Evolutionary conservation across 805 yeast genomes (phyloP), one percentile per base, ranked within the genome.

Genomic region (Kazachstania africana): DNA sequence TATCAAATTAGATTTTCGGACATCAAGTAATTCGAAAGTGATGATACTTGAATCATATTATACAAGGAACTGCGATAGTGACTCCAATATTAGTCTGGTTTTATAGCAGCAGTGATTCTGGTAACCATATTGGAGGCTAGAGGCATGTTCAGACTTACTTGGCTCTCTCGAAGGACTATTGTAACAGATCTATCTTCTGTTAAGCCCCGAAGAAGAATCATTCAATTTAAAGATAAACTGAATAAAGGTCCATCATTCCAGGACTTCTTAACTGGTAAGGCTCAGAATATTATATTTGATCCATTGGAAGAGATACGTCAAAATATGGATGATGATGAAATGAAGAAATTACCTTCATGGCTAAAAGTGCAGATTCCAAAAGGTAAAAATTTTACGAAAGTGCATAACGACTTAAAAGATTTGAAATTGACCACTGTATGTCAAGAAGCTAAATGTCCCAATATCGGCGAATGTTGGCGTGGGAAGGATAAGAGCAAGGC

Each of bases 391-490:
- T 91, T 72, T 55, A 76, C 76, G 45, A 76, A 74, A 43, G 65
- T 91, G 44, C 85, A 88, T 51, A 70, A 73, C 29, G 99, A 91
- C 50, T 77, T 91, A 21, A 68, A 84, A 38, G 96, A 94, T 36
- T 63, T 91, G 37, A 83, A 84, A 41, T 63, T 91, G 31, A 79
- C 95, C 23, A 91, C 99, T 0, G 99, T 91, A 19, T 91, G 99
- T 60, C 97, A 91, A 58, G 98, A 91, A 51, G 98, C 98, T 4
- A 78, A 91, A 51, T 91, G 99, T 60, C 99, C 99, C n/a, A 91
- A 91, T 55, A 91, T 91, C 39, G 95, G 97, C 32, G 99, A 91
- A 56, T 91, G 99, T 59, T 91, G 99, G 99, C 97, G 98, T 34
- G 98, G 98, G 19, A 73, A 77, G 47, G 75, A 70, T 46, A 71